phyloP scores from a whole-genome alignment of 2,329 filamentous ascomycete species.

The Arthrinium puccinioides region DNA sequence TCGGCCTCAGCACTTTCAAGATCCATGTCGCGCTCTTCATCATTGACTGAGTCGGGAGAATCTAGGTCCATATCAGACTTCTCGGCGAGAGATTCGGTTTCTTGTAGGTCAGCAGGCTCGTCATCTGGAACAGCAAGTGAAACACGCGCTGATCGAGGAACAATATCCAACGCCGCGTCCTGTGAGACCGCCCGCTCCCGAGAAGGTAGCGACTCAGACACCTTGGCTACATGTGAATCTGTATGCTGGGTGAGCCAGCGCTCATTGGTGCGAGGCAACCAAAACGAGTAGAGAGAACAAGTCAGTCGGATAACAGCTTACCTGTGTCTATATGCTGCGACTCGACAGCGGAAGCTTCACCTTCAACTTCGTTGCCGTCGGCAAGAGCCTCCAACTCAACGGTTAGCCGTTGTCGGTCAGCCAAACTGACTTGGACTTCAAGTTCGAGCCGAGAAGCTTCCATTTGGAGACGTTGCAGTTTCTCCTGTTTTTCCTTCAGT shows the following conservation, averaged over 20 bases:
- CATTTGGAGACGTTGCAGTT: slow-evolving; percentile 36
- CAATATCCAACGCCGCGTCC: no score
- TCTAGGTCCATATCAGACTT: slow-evolving; percentile 8
- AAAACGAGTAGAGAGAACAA: no score
- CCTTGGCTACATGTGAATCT: no score
- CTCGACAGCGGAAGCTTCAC: neutral
- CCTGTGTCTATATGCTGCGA: neutral
- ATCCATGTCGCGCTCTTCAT: neutral
- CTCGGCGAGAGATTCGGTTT: neutral
- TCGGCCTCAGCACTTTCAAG: neutral
- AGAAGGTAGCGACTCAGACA: no score
- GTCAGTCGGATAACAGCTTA: neutral
- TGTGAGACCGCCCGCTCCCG: no score
- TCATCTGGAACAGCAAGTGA: no score
- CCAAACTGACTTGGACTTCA: slow-evolving; percentile 31
- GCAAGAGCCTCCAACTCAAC: slow-evolving; percentile 4
- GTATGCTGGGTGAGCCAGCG: no score
- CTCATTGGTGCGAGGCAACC: no score
- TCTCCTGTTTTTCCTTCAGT: slow-evolving; percentile 37
- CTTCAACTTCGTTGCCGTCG: neutral
- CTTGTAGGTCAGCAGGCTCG: neutral
- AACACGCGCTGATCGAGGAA: no score
- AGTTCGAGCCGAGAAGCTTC: slow-evolving; percentile 40
- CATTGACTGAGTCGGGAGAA: slow-evolving; percentile 3
- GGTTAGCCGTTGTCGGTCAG: slow-evolving; percentile 23